Conservation (phyloP, 2,329 filamentous ascomycete species). For the Phoma herbarum region DNA sequence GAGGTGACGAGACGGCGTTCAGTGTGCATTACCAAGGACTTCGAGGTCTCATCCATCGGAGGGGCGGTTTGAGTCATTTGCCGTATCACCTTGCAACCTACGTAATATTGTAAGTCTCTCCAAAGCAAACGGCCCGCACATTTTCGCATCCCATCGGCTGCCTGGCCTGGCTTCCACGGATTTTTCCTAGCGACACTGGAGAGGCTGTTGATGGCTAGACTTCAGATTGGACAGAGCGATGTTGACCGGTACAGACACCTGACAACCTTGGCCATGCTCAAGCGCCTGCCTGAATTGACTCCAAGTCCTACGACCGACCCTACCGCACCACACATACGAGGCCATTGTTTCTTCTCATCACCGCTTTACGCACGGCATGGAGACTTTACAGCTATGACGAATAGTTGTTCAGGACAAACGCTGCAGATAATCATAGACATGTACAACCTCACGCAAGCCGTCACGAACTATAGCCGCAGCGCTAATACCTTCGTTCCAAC, state of each 20-base stretch:
- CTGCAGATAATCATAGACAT: conserved; percentile 41
- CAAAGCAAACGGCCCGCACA: background rate
- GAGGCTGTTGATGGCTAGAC: background rate
- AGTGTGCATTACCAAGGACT: conserved; percentile 43
- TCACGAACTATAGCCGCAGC: conserved; percentile 15
- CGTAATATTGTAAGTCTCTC: conserved; percentile 39
- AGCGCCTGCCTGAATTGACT: background rate
- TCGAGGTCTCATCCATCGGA: conserved; percentile 37
- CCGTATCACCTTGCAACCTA: conserved; percentile 34
- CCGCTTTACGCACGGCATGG: conserved; percentile 34
- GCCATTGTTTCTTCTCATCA: conserved; percentile 21
- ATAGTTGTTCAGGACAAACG: conserved; percentile 30
- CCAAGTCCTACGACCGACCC: background rate
- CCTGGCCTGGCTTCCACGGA: background rate
- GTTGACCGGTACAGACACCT: conserved; percentile 5
- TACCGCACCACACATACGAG: background rate
- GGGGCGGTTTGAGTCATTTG: conserved; percentile 33
- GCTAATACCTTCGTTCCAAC: background rate
- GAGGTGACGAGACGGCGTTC: conserved; percentile 41
- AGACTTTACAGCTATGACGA: conserved; percentile 28
- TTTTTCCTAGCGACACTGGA: background rate
- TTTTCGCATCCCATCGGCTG: too few species aligned
- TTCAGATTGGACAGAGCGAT: background rate
- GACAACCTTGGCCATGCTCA: conserved; percentile 9
- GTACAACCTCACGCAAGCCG: conserved; percentile 34